A percentile compares a stretch with the other conserved stretches of the same genome.
Evolutionary conservation across 202 grass and related monocot species (phyloP).

Genomic region (Bolboschoenoplectus hybrid): DNA sequence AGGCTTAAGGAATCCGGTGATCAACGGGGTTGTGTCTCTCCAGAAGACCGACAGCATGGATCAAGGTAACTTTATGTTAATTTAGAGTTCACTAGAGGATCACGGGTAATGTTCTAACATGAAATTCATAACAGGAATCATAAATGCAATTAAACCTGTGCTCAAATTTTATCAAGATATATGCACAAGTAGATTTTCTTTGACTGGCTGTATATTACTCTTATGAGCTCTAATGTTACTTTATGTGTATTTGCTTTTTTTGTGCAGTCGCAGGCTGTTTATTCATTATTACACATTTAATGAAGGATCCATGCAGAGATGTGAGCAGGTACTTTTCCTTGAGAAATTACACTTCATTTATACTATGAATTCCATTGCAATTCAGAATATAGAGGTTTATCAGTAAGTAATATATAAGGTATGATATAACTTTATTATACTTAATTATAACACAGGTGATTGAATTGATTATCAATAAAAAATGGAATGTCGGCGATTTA

Average conservation of each 20-base stretch:
- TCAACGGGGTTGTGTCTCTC: no score
- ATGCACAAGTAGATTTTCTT: neutral
- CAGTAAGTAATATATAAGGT: neutral
- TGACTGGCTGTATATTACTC: neutral
- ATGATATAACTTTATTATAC: neutral
- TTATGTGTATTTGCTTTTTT: neutral
- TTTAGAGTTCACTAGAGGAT: no score
- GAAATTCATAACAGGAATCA: neutral
- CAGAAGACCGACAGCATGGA: no score
- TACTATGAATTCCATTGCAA: neutral
- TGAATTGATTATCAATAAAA: conserved; percentile 52
- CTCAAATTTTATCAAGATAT: neutral
- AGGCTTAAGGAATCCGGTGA: no score
- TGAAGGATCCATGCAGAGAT: conserved; percentile 51
- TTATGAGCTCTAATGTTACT: neutral
- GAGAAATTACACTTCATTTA: neutral
- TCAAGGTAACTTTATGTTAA: no score
- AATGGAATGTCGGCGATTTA: conserved; percentile 70
- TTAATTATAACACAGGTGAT: conserved; percentile 56
- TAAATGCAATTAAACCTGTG: neutral
- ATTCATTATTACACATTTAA: conserved; percentile 89
- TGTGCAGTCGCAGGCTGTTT: conserved; percentile 72
- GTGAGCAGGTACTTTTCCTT: conserved; percentile 59
- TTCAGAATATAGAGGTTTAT: neutral
- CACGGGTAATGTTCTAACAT: no score